Base-by-base conservation (phyloP, 805 yeast species). In the Phaffomyces thermotolerans region DNA sequence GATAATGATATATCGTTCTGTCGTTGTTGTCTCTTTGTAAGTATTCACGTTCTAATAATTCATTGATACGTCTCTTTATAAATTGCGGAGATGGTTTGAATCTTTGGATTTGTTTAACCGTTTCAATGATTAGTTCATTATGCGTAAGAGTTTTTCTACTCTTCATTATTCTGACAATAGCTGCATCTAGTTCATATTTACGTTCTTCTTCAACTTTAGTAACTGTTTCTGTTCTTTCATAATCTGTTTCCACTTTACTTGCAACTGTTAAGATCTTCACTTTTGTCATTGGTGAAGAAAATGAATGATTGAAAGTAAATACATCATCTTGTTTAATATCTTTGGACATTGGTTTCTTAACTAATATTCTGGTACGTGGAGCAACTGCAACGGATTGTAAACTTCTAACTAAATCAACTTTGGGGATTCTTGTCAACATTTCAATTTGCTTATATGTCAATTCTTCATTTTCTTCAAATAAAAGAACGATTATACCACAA, bases 111-210 rank as follows among this genome's bases (percentile, higher is more conserved):
- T 77, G 84, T 40, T 73, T 72, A 20, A 81, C 70, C 5, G 80
- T 76, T 52, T 81, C 89, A 30, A 71, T 74, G n/a, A 85, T 66
- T 42, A 89, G 67, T 34, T 81, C 81, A 51, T 78, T 79, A 57
- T 84, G 91, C 23, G 61, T 67, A 43, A 82, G 52, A 1, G 70
- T 63, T 52, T 79, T 81, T 30, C 89, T 67, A 1, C 86, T 73
- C 64, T 89, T 89, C 91, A 89, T 81, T n/a, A 82, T 78, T 41
- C 96, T 71, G 6, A 89, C 95, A 44, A 89, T 75, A 0, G 95
- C 93, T 1, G 96, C 95, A 57, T 86, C 93, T 3, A 84, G 68
- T 54, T 81, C 85, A 43, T 72, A 71, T 46, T 77, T 71, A 45
- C 95, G 70, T 5, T 87, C 78, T 51, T 76, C 81, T 34, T 73